Evolutionary conservation across 352 stramenopile species (phyloP).

Genomic region (Hyphochytrium catenoides): DNA sequence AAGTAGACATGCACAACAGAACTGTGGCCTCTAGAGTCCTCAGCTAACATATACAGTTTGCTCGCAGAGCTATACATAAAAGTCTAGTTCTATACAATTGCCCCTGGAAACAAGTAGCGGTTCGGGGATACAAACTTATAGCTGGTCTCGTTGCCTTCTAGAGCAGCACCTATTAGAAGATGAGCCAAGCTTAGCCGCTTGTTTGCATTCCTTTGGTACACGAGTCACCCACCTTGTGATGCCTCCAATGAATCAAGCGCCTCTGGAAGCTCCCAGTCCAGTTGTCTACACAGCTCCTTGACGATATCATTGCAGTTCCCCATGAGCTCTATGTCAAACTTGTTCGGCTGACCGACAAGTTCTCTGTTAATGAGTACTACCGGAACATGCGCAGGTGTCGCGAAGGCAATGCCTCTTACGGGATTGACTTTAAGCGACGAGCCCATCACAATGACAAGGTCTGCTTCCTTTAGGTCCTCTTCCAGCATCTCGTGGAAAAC

Average conservation of each 20-base stretch:
- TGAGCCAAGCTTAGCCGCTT: no score
- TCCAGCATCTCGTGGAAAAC: slow-evolving; percentile 18
- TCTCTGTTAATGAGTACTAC: slow-evolving; percentile 73
- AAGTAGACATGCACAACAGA: no score
- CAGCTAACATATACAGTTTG: no score
- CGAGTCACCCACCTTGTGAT: slow-evolving; percentile 5
- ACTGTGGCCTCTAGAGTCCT: no score
- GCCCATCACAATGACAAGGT: slow-evolving; percentile 92
- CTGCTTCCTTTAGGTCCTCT: slow-evolving; percentile 40
- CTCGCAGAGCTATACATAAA: no score
- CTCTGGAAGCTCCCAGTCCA: slow-evolving; percentile 26
- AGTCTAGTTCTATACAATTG: no score
- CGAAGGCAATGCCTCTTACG: slow-evolving; percentile 69
- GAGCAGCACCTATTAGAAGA: no score
- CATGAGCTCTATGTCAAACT: slow-evolving; percentile 50
- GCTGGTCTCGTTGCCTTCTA: no score
- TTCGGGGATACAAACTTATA: no score
- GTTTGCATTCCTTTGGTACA: slow-evolving; percentile 5
- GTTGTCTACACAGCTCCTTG: slow-evolving; percentile 26
- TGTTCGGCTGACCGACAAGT: slow-evolving; percentile 32
- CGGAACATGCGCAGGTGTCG: slow-evolving; percentile 40
- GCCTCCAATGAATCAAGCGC: no score
- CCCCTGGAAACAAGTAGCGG: no score
- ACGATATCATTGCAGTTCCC: slow-evolving; percentile 50
- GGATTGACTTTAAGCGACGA: slow-evolving; percentile 89